Percentiles rank a stretch among this genome's conserved stretches.
Conservation (phyloP, 73 alveolate species). For the Paraurostyla sp. region DNA sequence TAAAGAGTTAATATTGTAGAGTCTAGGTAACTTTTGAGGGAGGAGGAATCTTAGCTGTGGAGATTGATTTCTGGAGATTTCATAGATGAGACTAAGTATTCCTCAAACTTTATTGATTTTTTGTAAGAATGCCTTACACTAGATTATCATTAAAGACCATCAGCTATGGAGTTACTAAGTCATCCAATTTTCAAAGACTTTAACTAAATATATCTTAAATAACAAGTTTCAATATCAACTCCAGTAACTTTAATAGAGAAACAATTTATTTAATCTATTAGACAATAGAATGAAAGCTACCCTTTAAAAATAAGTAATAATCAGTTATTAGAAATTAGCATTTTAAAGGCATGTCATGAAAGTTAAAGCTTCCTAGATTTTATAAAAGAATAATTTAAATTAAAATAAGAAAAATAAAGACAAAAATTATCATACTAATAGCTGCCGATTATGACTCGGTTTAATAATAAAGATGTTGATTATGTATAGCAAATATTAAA, state of each 20-base stretch:
- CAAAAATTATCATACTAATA: neutral
- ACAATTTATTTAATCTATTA: neutral
- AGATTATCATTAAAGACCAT: neutral
- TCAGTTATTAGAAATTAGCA: conserved; percentile 14
- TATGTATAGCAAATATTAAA: too few relatives aligned
- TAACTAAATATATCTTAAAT: neutral
- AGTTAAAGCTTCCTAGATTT: neutral
- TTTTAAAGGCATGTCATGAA: neutral
- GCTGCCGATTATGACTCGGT: neutral
- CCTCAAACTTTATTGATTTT: neutral
- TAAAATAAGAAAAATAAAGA: neutral
- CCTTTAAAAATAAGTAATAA: neutral
- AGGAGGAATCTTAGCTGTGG: neutral
- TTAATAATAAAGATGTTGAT: neutral
- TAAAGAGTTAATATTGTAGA: neutral
- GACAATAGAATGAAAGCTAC: neutral
- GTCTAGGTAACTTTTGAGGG: neutral
- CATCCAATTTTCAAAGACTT: conserved; percentile 29
- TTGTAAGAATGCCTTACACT: conserved; percentile 15
- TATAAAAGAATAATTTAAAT: neutral
- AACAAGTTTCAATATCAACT: neutral
- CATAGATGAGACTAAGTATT: neutral
- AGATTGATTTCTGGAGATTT: conserved; percentile 11
- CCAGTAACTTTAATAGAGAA: conserved; percentile 30
- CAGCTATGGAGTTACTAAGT: conserved; percentile 37